A percentile compares a stretch with the other conserved stretches of the same genome.
Conservation (phyloP, 257 asterid genomes). For the Rhazya stricta region DNA sequence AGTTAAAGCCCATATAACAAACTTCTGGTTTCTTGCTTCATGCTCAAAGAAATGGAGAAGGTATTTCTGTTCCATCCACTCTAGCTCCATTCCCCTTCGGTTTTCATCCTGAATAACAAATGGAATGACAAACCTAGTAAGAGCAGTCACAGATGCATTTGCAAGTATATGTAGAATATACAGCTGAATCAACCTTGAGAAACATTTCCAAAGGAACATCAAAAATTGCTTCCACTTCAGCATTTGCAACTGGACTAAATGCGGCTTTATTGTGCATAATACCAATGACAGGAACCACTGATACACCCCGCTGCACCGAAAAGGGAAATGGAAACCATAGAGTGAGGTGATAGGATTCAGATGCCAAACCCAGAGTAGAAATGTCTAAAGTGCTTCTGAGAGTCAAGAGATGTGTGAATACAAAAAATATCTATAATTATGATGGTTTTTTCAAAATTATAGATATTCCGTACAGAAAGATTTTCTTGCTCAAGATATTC, state of each 20-base stretch:
- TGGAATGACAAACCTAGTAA: not conserved
- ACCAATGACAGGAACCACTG: conserved; percentile 75
- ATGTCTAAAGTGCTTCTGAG: too few species aligned
- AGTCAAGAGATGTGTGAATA: not conserved
- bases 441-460: too few species aligned
- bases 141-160: conserved; percentile 6
- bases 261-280: conserved; percentile 46
- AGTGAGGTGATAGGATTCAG: not conserved
- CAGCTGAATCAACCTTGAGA: conserved; percentile 47
- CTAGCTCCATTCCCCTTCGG: conserved; percentile 51
- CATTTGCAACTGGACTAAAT: conserved; percentile 47
- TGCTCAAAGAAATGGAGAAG: conserved; percentile 72
- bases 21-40: conserved; percentile 28
- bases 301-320: conserved; percentile 41
- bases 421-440: not conserved
- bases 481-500: not conserved
- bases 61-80: conserved; percentile 55
- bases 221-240: conserved; percentile 67
- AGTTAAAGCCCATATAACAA: conserved; percentile 75
- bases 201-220: conserved; percentile 83
- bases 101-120: conserved; percentile 55
- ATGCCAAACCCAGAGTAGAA: not conserved
- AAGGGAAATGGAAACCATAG: not conserved
- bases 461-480: too few species aligned
- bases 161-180: not conserved